Evolutionary conservation across 371 early-diverging fungal species (phyloP), one percentile per base, ranked within the genome.

Genomic region (Polyrhizophydium stewartii): DNA sequence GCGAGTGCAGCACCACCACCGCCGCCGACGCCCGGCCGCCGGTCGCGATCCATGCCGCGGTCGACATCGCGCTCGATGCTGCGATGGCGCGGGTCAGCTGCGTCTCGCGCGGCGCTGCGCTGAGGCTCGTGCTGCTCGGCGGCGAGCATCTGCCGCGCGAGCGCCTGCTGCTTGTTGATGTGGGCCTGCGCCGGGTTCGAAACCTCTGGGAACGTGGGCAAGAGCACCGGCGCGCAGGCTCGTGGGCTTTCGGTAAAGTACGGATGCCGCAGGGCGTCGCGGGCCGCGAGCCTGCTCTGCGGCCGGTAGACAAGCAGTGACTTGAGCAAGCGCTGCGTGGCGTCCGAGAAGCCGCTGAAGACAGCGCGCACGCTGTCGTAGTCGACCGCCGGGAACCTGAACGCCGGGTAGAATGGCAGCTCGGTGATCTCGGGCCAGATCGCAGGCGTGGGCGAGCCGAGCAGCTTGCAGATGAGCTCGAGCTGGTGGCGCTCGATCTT

Each of bases 281-380:
- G 77, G 21, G 86, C 89, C 5, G 79, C 77, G 13, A 93, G 65
- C 43, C 97, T 85, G 62, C 84, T 78, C 41, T 69, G 69, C 2
- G 96, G 97, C 61, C 90, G 84, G 58, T 90, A 92, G 0, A 87
- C 85, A 30, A 97, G 78, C 51, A 97, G 67, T 13, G 83, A 83
- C 24, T 85, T 80, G 19, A 97, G 71, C 22, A 97, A 76, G n/a
- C 82, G 74, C 17, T 87, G 65, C 0, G 92, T 88, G 38, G 82
- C 77, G 28, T 81, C 76, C 30, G 84, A 79, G 38, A 75, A 82
- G 30, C 79, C 77, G 10, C 83, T 77, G 69, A 92, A 89, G 6
- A 79, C 74, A 57, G 73, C 58, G 45, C 78, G 76, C 40, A 87
- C 67, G 59, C 76, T 83, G 63, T 83, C 60, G 53, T 61, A 62